Evolutionary conservation across 2,329 filamentous ascomycete genomes (phyloP).

Genomic region (Fusarium illudens): DNA sequence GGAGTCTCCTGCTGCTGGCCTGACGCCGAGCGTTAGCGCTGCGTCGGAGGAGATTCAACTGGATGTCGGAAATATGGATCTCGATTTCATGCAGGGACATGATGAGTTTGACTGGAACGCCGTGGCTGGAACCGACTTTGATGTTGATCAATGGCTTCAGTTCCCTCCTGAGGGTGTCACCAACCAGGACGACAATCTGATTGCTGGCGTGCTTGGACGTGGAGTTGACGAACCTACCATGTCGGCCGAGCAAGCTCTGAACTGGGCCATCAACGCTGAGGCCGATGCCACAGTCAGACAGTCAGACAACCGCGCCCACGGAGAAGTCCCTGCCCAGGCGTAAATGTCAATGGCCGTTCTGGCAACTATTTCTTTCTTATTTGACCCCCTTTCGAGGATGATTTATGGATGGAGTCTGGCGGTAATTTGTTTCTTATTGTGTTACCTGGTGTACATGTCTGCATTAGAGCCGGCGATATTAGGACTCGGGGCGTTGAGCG

Average conservation of each 20-base stretch:
- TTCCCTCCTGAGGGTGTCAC: conserved; percentile 61
- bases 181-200: conserved; percentile 49
- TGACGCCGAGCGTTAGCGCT: conserved; percentile 58
- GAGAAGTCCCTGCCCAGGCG: conserved; percentile 31
- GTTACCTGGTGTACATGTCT: conserved; percentile 31
- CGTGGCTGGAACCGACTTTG: conserved; percentile 61
- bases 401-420: conserved; percentile 12
- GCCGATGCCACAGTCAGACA: conserved; percentile 30
- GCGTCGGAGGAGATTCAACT: conserved; percentile 52
- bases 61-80: conserved; percentile 51
- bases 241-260: conserved; percentile 43
- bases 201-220: conserved; percentile 46
- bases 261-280: conserved; percentile 42
- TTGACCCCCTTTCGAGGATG: background rate
- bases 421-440: conserved; percentile 23
- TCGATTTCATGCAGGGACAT: conserved; percentile 57
- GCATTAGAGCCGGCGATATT: conserved; percentile 32
- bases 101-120: conserved; percentile 65
- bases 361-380: background rate
- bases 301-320: conserved; percentile 14
- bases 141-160: conserved; percentile 68
- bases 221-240: conserved; percentile 40
- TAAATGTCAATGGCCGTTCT: conserved; percentile 8
- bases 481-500: conserved; percentile 32
- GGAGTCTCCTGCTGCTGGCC: conserved; percentile 48